These are phyloP conservation scores for Phytopythium litorale DNA, from an alignment of 352 stramenopile genomes.

Conservation along the genomic window DNA sequence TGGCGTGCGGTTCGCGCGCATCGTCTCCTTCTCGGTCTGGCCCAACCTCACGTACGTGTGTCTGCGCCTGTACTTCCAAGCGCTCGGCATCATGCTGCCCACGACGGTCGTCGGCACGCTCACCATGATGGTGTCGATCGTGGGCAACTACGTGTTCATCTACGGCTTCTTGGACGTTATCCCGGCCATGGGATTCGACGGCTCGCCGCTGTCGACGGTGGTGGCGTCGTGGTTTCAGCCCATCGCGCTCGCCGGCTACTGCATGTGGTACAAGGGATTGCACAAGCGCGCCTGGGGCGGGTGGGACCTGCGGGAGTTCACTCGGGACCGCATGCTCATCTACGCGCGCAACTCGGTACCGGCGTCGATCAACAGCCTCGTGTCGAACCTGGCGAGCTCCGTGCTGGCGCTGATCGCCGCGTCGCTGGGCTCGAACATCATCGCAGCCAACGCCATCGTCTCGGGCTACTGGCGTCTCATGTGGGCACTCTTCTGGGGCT, in stretches of 20 bases:
- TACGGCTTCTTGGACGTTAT: conserved; percentile 52
- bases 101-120: conserved; percentile 66
- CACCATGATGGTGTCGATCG: conserved; percentile 58
- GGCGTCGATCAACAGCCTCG: conserved; percentile 57
- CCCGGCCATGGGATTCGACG: conserved; percentile 65
- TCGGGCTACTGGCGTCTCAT: conserved; percentile 44
- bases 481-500: conserved; percentile 63
- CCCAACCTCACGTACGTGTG: conserved; percentile 75
- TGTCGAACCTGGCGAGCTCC: conserved; percentile 73
- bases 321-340: conserved; percentile 46
- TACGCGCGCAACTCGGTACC: conserved; percentile 67
- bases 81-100: conserved; percentile 73
- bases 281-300: conserved; percentile 68
- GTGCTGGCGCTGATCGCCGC: conserved; percentile 65
- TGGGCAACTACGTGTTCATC: conserved; percentile 63
- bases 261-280: conserved; percentile 69
- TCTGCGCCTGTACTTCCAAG: conserved; percentile 80
- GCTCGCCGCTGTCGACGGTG: conserved; percentile 69
- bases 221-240: conserved; percentile 82
- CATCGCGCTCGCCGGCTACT: conserved; percentile 69
- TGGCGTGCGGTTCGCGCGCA: conserved; percentile 67
- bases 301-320: conserved; percentile 62
- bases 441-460: conserved; percentile 68
- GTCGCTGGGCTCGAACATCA: conserved; percentile 67
- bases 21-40: conserved; percentile 77